phyloP scores from a whole-genome alignment of 1,284 basidiomycete species.

The Cryptococcus sp. region DNA sequence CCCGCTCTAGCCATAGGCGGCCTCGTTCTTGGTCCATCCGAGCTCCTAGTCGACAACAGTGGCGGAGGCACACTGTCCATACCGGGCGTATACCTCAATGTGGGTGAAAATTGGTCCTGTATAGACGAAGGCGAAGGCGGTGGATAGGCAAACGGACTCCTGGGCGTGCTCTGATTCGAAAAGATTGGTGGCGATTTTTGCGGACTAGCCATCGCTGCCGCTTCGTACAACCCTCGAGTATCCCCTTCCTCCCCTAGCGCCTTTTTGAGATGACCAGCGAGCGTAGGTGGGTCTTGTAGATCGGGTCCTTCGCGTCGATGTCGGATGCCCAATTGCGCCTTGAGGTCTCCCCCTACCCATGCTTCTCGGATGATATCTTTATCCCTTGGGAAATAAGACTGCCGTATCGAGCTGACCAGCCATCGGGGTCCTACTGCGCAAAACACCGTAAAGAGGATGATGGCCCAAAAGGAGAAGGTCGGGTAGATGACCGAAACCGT shows the following conservation, averaged over 20 bases:
- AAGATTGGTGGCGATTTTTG: not conserved
- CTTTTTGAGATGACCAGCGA: not conserved
- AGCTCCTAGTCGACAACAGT: not conserved
- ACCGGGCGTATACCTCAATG: too few species aligned
- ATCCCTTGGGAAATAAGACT: slow-evolving; percentile 41
- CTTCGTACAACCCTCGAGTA: slow-evolving; percentile 8
- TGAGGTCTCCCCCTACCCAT: slow-evolving; percentile 79
- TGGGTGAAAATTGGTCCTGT: not conserved
- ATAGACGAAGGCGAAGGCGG: not conserved
- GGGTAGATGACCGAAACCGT: slow-evolving; percentile 71
- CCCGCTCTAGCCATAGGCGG: not conserved
- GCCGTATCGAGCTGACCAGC: slow-evolving; percentile 19
- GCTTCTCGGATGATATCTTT: slow-evolving; percentile 76
- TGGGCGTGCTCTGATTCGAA: not conserved
- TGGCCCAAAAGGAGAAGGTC: slow-evolving; percentile 74
- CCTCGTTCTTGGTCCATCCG: not conserved
- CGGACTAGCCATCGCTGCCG: slow-evolving; percentile 7
- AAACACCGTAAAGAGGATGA: slow-evolving; percentile 61
- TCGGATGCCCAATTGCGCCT: slow-evolving; percentile 68
- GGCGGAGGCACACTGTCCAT: not conserved
- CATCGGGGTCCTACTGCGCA: slow-evolving; percentile 60
- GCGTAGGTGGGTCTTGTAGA: not conserved
- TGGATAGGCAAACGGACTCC: not conserved
- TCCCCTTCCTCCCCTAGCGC: not conserved
- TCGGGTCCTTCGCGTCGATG: slow-evolving; percentile 17